These are phyloP conservation scores for Triticum timopheevii DNA, from an alignment of 176 grass and related monocot species.

Conservation along the genomic window DNA sequence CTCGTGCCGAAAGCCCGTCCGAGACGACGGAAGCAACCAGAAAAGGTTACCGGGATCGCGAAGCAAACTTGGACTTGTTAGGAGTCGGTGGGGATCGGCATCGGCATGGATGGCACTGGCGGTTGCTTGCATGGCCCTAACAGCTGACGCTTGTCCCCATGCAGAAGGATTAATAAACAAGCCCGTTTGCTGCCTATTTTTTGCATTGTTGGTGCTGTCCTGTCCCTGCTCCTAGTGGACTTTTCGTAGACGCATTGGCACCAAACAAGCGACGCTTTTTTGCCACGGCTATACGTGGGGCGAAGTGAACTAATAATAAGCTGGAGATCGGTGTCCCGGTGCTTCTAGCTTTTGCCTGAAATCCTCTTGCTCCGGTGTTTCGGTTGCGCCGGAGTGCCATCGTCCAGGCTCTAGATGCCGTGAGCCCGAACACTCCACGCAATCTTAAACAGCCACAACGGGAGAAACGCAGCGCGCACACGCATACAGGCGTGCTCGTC, in stretches of 20 bases:
- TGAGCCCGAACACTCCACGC: not conserved
- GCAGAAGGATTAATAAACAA: not conserved
- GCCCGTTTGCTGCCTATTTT: not conserved
- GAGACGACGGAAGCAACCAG: slow-evolving; percentile 17
- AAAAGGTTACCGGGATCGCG: slow-evolving; percentile 11
- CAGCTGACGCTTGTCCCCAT: not conserved
- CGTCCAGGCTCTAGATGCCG: not conserved
- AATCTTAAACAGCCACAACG: slow-evolving; percentile 25
- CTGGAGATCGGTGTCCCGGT: not conserved
- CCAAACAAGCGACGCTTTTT: not conserved
- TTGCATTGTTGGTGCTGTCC: not conserved
- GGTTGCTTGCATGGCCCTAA: not conserved
- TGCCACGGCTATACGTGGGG: not conserved
- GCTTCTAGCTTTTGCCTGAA: not conserved
- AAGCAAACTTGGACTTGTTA: slow-evolving; percentile 33
- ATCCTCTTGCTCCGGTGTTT: not conserved
- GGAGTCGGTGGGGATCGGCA: not conserved
- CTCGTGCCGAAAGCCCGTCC: not conserved
- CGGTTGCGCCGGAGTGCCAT: not conserved
- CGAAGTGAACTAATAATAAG: not conserved
- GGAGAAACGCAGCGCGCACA: not conserved
- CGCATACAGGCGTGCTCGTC: slow-evolving; percentile 3
- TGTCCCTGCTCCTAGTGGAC: not conserved
- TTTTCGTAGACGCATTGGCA: not conserved
- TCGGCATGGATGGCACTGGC: not conserved